These are phyloP conservation scores for Candida chauliodis DNA, from an alignment of 805 yeast genomes.

Conservation along the genomic window DNA sequence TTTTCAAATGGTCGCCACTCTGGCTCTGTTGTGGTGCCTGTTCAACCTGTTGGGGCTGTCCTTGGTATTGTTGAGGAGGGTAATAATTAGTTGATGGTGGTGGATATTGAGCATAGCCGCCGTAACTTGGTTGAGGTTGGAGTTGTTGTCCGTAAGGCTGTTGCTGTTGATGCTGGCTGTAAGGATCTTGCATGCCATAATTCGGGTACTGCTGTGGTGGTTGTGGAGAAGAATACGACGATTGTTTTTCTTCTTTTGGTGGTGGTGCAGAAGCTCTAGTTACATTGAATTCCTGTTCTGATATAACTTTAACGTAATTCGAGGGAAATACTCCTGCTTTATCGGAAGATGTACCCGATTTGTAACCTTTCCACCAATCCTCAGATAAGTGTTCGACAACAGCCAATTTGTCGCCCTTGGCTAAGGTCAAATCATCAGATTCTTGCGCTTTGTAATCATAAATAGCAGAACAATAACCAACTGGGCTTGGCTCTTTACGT, in stretches of 20 bases:
- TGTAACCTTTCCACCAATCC: slow-evolving; percentile 89
- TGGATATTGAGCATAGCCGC: slow-evolving; percentile 44
- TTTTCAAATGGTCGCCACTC: slow-evolving; percentile 35
- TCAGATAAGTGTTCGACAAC: slow-evolving; percentile 70
- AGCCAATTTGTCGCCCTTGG: slow-evolving; percentile 64
- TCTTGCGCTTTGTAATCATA: slow-evolving; percentile 76
- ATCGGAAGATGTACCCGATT: slow-evolving; percentile 32
- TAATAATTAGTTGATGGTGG: slow-evolving; percentile 50
- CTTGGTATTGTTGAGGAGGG: slow-evolving; percentile 29
- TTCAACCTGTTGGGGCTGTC: slow-evolving; percentile 3
- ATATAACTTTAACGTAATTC: slow-evolving; percentile 62
- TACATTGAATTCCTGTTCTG: slow-evolving; percentile 27
- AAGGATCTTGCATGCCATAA: slow-evolving; percentile 8
- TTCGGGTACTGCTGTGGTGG: slow-evolving; percentile 5
- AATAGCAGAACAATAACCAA: slow-evolving; percentile 55
- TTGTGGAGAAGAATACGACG: too few species aligned
- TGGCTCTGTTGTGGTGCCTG: slow-evolving; percentile 19
- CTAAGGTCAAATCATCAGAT: slow-evolving; percentile 65
- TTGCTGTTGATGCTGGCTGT: slow-evolving; percentile 16
- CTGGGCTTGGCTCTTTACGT: slow-evolving; percentile 16
- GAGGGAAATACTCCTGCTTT: slow-evolving; percentile 82
- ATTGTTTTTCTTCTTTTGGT: slow-evolving; percentile 16
- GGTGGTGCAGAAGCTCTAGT: slow-evolving; percentile 16
- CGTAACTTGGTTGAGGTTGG: slow-evolving; percentile 28
- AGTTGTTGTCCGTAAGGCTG: slow-evolving; percentile 12